These are phyloP conservation scores for Colletotrichum sp. DNA, from an alignment of 2,329 filamentous ascomycete species.

Conservation along the genomic window DNA sequence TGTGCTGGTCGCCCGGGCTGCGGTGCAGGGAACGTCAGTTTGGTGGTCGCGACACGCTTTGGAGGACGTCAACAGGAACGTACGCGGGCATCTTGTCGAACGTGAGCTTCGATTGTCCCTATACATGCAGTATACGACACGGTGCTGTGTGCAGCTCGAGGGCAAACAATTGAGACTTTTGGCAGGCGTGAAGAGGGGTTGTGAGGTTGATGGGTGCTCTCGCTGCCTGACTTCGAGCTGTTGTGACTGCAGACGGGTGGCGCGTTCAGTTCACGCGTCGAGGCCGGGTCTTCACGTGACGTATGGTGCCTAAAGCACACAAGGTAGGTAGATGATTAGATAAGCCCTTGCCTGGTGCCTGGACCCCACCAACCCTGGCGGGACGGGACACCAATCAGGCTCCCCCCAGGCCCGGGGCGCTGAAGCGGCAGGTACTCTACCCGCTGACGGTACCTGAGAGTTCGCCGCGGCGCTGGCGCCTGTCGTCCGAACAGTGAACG, in stretches of 20 bases:
- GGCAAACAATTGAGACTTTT: background rate
- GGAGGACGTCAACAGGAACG: constrained; percentile 21
- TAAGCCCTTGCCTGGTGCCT: background rate
- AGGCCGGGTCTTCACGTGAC: constrained; percentile 21
- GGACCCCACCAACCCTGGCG: background rate
- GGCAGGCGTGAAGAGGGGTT: background rate
- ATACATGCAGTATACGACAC: background rate
- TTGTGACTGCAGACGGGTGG: background rate
- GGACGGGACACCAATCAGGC: background rate
- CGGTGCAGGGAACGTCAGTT: constrained; percentile 15
- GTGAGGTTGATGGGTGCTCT: background rate
- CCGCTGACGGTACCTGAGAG: background rate
- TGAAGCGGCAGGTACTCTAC: background rate
- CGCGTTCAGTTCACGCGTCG: constrained; percentile 18
- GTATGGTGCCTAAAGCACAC: background rate
- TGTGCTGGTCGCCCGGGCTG: constrained; percentile 74
- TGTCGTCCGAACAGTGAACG: constrained; percentile 18
- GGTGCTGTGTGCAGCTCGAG: background rate
- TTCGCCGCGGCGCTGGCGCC: background rate
- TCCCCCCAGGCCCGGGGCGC: background rate
- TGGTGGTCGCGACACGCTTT: background rate
- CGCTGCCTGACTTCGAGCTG: background rate
- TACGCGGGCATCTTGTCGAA: constrained; percentile 48
- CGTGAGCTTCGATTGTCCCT: background rate
- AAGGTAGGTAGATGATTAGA: background rate